Conservation (phyloP, 805 yeast genomes). For the Nakazawaea populi region DNA sequence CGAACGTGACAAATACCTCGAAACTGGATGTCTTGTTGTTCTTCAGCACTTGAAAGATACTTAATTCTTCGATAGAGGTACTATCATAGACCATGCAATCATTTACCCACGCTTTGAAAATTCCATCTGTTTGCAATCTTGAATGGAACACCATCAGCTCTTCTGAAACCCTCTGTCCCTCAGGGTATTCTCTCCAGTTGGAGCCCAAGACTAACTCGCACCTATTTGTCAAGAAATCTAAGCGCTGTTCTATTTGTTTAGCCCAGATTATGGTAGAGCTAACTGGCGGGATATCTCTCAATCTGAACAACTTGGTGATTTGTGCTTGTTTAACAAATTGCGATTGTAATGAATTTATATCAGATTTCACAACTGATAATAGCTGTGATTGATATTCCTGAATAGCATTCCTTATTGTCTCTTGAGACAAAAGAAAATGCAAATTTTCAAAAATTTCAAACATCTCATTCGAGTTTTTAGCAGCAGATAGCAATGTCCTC, state of each 20-base stretch:
- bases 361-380: slow-evolving; percentile 40
- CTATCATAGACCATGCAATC: slow-evolving; percentile 11
- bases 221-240: slow-evolving; percentile 34
- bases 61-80: background rate
- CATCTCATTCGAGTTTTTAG: slow-evolving; percentile 41
- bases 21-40: slow-evolving; percentile 15
- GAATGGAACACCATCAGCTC: slow-evolving; percentile 41
- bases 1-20: slow-evolving; percentile 45
- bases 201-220: slow-evolving; percentile 50
- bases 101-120: slow-evolving; percentile 46
- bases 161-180: slow-evolving; percentile 56
- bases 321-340: slow-evolving; percentile 30
- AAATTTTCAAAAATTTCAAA: slow-evolving; percentile 45
- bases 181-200: slow-evolving; percentile 58
- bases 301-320: slow-evolving; percentile 27
- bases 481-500: slow-evolving; percentile 29
- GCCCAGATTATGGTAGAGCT: slow-evolving; percentile 47
- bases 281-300: slow-evolving; percentile 41
- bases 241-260: slow-evolving; percentile 39
- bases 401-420: slow-evolving; percentile 50
- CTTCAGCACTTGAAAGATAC: slow-evolving; percentile 32
- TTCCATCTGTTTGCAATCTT: slow-evolving; percentile 35
- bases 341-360: slow-evolving; percentile 35
- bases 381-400: slow-evolving; percentile 53
- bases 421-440: slow-evolving; percentile 42